Conservation (phyloP, 805 yeast species). For the Metschnikowia lochheadii region DNA sequence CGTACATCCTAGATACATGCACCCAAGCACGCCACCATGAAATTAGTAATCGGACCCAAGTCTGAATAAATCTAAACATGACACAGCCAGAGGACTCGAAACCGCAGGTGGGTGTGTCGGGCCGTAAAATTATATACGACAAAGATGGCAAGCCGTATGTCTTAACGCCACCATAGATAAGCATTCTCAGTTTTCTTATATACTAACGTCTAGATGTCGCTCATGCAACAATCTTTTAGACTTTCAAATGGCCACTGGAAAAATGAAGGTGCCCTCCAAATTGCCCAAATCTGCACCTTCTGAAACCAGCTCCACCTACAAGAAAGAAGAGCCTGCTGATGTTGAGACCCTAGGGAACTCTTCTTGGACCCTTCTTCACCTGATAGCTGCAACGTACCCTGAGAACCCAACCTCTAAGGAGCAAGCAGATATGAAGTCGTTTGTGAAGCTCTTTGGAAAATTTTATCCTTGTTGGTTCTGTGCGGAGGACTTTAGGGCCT, state of each 20-base stretch:
- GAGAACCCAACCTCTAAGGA: slow-evolving; percentile 55
- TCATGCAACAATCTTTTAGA: slow-evolving; percentile 81
- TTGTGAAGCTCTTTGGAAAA: slow-evolving; percentile 65
- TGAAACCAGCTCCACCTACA: slow-evolving; percentile 18
- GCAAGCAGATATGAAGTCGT: slow-evolving; percentile 68
- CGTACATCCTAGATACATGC: not conserved
- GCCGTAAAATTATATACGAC: slow-evolving; percentile 70
- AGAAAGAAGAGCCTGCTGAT: slow-evolving; percentile 78
- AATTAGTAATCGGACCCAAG: not conserved
- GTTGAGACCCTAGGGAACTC: slow-evolving; percentile 75
- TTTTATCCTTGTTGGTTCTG: slow-evolving; percentile 94
- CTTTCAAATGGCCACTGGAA: slow-evolving; percentile 57
- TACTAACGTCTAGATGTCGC: slow-evolving; percentile 56
- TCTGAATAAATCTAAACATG: not conserved
- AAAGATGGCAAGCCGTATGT: slow-evolving; percentile 93
- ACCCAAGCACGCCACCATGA: not conserved
- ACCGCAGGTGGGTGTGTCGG: slow-evolving; percentile 54
- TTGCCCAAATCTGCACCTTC: slow-evolving; percentile 5
- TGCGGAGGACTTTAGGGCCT: slow-evolving; percentile 74
- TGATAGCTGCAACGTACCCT: slow-evolving; percentile 88
- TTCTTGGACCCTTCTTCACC: slow-evolving; percentile 89
- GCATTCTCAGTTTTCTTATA: not conserved
- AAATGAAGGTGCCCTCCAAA: slow-evolving; percentile 1
- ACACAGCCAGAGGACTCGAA: not conserved
- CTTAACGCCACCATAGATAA: not conserved